A percentile compares a stretch with the other conserved stretches of the same genome.
These are phyloP conservation scores for Trichosporon faecale DNA, from an alignment of 1,284 basidiomycete genomes.

Conservation along the genomic window DNA sequence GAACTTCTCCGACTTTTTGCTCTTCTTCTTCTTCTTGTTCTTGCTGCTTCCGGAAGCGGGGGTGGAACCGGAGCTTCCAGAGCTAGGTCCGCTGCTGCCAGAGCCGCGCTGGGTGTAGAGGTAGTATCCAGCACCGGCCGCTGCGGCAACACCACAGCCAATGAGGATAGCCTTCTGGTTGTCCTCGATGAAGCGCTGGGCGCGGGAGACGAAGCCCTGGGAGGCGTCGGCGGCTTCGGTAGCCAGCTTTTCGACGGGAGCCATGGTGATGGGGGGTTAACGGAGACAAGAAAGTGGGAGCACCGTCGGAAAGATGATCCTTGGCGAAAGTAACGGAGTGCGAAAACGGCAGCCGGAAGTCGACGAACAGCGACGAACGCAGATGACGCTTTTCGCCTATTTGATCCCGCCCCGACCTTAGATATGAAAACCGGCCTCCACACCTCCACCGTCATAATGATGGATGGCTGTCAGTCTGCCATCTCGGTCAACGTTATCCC, in stretches of 20 bases:
- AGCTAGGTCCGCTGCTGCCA: slow-evolving; percentile 51
- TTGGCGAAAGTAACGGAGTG: slow-evolving; percentile 6
- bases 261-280: not conserved
- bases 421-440: not conserved
- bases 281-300: not conserved
- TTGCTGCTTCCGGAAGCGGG: slow-evolving; percentile 45
- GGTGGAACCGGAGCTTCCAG: slow-evolving; percentile 34
- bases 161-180: slow-evolving; percentile 48
- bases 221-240: slow-evolving; percentile 22
- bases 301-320: slow-evolving; percentile 11
- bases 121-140: slow-evolving; percentile 74
- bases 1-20: slow-evolving; percentile 52
- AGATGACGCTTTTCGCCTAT: slow-evolving; percentile 2
- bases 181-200: slow-evolving; percentile 49
- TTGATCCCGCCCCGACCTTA: not conserved
- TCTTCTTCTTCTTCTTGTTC: slow-evolving; percentile 62
- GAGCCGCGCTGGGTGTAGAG: slow-evolving; percentile 52
- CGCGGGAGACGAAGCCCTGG: slow-evolving; percentile 37
- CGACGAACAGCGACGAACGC: slow-evolving; percentile 7
- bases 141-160: slow-evolving; percentile 65
- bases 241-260: slow-evolving; percentile 11
- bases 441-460: not conserved
- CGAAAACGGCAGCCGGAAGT: slow-evolving; percentile 8
- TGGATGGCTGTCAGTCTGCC: slow-evolving; percentile 5
- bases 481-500: not conserved